Base-by-base conservation (phyloP, 768 basidiomycete genomes). In the Psilocybe cyanescens region DNA sequence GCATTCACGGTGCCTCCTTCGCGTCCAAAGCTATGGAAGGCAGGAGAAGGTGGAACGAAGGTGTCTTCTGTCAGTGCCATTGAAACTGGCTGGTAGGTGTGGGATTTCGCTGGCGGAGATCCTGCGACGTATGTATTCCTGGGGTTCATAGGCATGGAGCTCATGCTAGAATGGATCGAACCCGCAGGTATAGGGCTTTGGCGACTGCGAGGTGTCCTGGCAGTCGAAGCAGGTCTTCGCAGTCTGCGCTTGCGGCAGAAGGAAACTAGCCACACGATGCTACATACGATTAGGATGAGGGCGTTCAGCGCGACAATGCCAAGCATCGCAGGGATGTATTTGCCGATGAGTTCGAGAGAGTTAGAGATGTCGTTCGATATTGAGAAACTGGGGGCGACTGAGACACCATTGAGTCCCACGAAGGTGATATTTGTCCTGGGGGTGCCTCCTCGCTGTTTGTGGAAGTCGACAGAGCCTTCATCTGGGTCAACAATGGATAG, bases 281-380 rank as follows among this genome's bases (percentile, higher is more conserved):
- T 72, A 59, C 92, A 80, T 30, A 81, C 74, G 57, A 91, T 71
- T 60, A 94, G 73, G 57, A 91, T 80, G 29, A 92, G 74, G 5
- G 91, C 88, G 68, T 95, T 95, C 66, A 94, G 79, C 37, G 86
- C 92, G 68, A 93, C 84, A 60, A 94, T 74, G 29, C 80, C 92
- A 54, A 94, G 79, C 77, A 94, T 84, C 28, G 84, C 88, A 24
- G 92, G 92, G 52, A 94, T 76, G 74, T 83, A 87, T 29, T 78
- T 81, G 49, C 83, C 81, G 67, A 95, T 81, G 68, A 81, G 82
- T 70, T 86, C 83, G 55, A 95, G 73, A 14, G 86, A 86, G 47
- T 80, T 69, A 3, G 82, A 81, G 65, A 87, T 77, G 62, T 89
- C 81, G 47, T 82, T 76, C 7, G 89, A 86, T 55, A 92, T 75